Evolutionary conservation across 2,329 filamentous ascomycete genomes (phyloP), one percentile per base, ranked within the genome.

Genomic region (Ascochyta koolunga): DNA sequence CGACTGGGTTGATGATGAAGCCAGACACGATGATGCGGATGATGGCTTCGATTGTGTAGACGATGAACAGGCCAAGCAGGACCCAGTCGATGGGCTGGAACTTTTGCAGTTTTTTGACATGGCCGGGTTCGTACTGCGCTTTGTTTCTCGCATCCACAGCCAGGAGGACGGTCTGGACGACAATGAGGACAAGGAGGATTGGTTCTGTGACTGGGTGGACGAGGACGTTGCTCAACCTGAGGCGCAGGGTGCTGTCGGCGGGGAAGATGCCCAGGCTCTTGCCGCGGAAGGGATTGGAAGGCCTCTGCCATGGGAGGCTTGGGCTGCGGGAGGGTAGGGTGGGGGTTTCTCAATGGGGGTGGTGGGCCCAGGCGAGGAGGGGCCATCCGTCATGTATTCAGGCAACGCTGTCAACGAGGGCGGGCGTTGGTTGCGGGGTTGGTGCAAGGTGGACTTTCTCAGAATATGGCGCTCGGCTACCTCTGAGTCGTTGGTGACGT

Each of bases 401-500:
- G 67, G 85, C 78, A 83, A 61, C 61, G 76, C 76, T 54, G 82
- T 80, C 24, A 84, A 79, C 54, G 73, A 71, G 19, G 80, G 80
- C 1, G 83, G 80, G 42, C 76, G 81, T 50, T 85, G 69, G 71
- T 83, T 68, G 77, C 83, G 68, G 59, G 79, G 70, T 75, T 83
- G 63, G 77, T 80, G 64, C 78, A 87, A 63, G 72, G 84, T 73
- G 77, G 88, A 72, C 79, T 87, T 79, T 41, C 85, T 82, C 36
- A 85, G 82, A 21, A 87, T 82, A 45, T 85, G 86, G 58, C 89
- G 86, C 71, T 96, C 91, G 15, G 93, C 81, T 18, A 90, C 79
- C 65, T 97, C 91, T 4, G 88, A 89, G 68, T 98, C 95, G 70
- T 96, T 96, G 76, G 92, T 96, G 66, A 99, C 85, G 70, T 98